A percentile compares a stretch with the other conserved stretches of the same genome.
phyloP scores from a whole-genome alignment of 192 early-diverging fungal genomes.

The Coemansia sp. region DNA sequence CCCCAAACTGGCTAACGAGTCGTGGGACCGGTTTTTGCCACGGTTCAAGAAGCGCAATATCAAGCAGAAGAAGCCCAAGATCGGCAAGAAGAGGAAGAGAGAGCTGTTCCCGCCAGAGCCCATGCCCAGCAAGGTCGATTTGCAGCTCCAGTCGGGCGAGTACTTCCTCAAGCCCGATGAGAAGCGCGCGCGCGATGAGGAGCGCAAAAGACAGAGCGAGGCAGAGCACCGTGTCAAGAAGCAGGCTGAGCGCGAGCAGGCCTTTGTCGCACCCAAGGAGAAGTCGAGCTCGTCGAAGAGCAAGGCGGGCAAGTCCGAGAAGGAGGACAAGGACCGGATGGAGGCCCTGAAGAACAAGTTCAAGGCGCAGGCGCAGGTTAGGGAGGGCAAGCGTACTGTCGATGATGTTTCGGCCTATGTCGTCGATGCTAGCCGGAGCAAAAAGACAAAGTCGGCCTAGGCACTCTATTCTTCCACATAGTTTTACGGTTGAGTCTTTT shows the following conservation, averaged over 20 bases:
- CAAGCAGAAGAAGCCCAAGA: conserved; percentile 64
- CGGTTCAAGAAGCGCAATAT: conserved; percentile 93
- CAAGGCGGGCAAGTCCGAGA: neutral
- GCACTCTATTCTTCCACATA: neutral
- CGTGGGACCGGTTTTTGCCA: conserved; percentile 97
- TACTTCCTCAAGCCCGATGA: conserved; percentile 86
- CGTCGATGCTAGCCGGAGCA: conserved; percentile 9
- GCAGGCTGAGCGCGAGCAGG: conserved; percentile 71
- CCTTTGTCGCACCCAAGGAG: conserved; percentile 81
- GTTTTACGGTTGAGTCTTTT: neutral
- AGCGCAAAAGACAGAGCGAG: conserved; percentile 66
- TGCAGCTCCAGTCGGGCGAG: conserved; percentile 93
- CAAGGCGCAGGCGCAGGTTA: conserved; percentile 33
- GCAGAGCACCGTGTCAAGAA: conserved; percentile 67
- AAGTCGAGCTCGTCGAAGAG: conserved; percentile 4
- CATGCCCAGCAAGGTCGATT: conserved; percentile 82
- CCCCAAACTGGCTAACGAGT: conserved; percentile 87
- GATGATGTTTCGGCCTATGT: conserved; percentile 26
- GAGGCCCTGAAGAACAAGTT: conserved; percentile 51
- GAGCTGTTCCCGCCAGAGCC: conserved; percentile 91
- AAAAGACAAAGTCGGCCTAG: conserved; percentile 23
- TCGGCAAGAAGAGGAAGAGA: conserved; percentile 71
- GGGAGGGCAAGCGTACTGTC: conserved; percentile 14
- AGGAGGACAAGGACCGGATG: conserved; percentile 39
- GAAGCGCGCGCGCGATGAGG: conserved; percentile 62